These are phyloP conservation scores for Pseudophaeomoniella oleicola DNA, from an alignment of 2,329 filamentous ascomycete genomes.

Conservation along the genomic window DNA sequence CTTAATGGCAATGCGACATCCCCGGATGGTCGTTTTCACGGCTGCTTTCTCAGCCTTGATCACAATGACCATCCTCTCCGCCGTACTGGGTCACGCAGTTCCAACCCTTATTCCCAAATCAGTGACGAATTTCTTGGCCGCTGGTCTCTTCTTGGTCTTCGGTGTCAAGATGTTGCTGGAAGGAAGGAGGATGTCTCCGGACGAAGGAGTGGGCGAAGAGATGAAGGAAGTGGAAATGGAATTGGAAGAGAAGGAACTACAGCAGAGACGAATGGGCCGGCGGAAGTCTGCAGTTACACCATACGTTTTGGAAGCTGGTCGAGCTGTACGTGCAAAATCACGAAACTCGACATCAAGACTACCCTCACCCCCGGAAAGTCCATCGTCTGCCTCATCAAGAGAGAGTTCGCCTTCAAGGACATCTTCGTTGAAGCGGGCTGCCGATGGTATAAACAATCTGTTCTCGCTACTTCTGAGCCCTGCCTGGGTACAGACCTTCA, in stretches of 20 bases:
- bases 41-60: slow-evolving; percentile 86
- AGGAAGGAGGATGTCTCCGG: slow-evolving; percentile 72
- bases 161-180: slow-evolving; percentile 72
- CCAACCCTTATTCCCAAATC: slow-evolving; percentile 79
- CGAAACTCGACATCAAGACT: slow-evolving; percentile 37
- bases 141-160: slow-evolving; percentile 77
- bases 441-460: slow-evolving; percentile 69
- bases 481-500: slow-evolving; percentile 96
- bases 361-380: slow-evolving; percentile 65
- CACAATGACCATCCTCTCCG: slow-evolving; percentile 89
- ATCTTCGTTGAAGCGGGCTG: slow-evolving; percentile 26
- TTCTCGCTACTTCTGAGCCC: slow-evolving; percentile 79
- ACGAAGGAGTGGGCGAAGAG: slow-evolving; percentile 88
- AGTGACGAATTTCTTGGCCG: slow-evolving; percentile 78
- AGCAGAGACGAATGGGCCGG: slow-evolving; percentile 50
- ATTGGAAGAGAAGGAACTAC: slow-evolving; percentile 80
- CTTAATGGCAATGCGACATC: slow-evolving; percentile 98
- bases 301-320: slow-evolving; percentile 67
- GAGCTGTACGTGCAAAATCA: slow-evolving; percentile 48
- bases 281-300: slow-evolving; percentile 56
- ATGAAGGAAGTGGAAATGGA: slow-evolving; percentile 96
- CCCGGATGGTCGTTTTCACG: slow-evolving; percentile 81
- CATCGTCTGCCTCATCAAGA: slow-evolving; percentile 59
- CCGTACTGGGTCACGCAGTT: slow-evolving; percentile 80
- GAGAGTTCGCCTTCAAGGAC: slow-evolving; percentile 36